phyloP scores from a whole-genome alignment of 805 yeast species.

The Candida argentea region DNA sequence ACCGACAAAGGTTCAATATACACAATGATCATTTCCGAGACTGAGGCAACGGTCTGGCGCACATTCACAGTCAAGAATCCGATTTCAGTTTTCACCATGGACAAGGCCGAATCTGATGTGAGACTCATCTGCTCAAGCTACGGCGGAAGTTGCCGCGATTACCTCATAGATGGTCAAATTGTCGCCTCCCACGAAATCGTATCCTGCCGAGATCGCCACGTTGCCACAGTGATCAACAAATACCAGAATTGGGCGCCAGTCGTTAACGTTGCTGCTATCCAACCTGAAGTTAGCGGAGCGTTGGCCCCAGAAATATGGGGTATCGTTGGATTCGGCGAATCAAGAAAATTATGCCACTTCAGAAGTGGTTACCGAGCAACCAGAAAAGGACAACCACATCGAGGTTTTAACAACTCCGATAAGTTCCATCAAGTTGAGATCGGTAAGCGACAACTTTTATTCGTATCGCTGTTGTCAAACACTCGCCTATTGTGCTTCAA shows the following conservation, averaged over 20 bases:
- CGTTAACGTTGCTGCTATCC: slow-evolving; percentile 28
- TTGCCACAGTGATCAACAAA: slow-evolving; percentile 15
- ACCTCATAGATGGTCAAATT: slow-evolving; percentile 12
- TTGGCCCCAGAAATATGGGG: slow-evolving; percentile 35
- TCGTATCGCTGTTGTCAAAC: slow-evolving; percentile 29
- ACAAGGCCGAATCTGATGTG: slow-evolving; percentile 9
- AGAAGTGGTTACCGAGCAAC: slow-evolving; percentile 21
- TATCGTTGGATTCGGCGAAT: slow-evolving; percentile 24
- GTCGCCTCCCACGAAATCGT: slow-evolving; percentile 1
- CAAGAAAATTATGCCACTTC: slow-evolving; percentile 22
- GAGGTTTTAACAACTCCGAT: slow-evolving; percentile 20
- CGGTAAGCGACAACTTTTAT: slow-evolving; percentile 13
- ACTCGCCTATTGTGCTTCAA: slow-evolving; percentile 25
- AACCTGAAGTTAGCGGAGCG: slow-evolving; percentile 10
- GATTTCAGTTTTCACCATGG: slow-evolving; percentile 23
- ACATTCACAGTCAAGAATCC: slow-evolving; percentile 26
- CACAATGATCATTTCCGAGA: slow-evolving; percentile 14
- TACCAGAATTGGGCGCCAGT: slow-evolving; percentile 41
- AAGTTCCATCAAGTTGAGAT: slow-evolving; percentile 9
- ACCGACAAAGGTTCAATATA: slow-evolving; percentile 26
- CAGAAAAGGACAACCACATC: slow-evolving; percentile 16
- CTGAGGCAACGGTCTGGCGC: slow-evolving; percentile 11
- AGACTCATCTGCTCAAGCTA: slow-evolving; percentile 31
- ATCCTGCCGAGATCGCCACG: slow-evolving; percentile 11
- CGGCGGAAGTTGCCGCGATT: slow-evolving; percentile 27